phyloP scores from a whole-genome alignment of 805 yeast species.

The Metschnikowia cerradonensis region DNA sequence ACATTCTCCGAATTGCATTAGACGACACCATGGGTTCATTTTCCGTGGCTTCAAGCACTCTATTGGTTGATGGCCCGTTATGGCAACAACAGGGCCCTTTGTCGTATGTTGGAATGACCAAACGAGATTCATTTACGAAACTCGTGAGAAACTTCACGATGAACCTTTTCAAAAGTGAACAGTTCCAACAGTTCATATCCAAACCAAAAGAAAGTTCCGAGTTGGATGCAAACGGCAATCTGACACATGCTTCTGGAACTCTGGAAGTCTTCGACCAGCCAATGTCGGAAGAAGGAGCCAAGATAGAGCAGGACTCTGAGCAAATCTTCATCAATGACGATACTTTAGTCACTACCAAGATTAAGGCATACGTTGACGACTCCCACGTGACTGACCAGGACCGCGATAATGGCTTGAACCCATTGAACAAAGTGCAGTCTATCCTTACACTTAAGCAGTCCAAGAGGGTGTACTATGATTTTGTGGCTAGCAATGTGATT shows the following conservation, averaged over 20 bases:
- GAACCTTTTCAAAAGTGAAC: slow-evolving; percentile 31
- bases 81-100: slow-evolving; percentile 41
- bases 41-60: slow-evolving; percentile 31
- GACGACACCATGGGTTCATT: slow-evolving; percentile 32
- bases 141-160: slow-evolving; percentile 34
- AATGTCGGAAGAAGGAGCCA: not conserved
- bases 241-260: not conserved
- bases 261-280: not conserved
- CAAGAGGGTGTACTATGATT: slow-evolving; percentile 23
- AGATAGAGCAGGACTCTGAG: slow-evolving; percentile 10
- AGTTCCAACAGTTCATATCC: slow-evolving; percentile 28
- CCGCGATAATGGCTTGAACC: slow-evolving; percentile 10
- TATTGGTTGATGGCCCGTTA: slow-evolving; percentile 33
- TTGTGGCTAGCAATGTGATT: slow-evolving; percentile 27
- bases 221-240: not conserved
- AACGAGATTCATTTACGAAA: slow-evolving; percentile 37
- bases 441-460: slow-evolving; percentile 18
- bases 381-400: not conserved
- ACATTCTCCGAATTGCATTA: slow-evolving; percentile 28
- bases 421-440: slow-evolving; percentile 16
- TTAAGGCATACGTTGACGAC: slow-evolving; percentile 11
- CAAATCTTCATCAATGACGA: slow-evolving; percentile 24
- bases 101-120: slow-evolving; percentile 38
- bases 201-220: slow-evolving; percentile 9
- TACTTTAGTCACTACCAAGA: slow-evolving; percentile 26